Conservation (phyloP, 768 basidiomycete species). For the Rhodosporidiobolus sp. region DNA sequence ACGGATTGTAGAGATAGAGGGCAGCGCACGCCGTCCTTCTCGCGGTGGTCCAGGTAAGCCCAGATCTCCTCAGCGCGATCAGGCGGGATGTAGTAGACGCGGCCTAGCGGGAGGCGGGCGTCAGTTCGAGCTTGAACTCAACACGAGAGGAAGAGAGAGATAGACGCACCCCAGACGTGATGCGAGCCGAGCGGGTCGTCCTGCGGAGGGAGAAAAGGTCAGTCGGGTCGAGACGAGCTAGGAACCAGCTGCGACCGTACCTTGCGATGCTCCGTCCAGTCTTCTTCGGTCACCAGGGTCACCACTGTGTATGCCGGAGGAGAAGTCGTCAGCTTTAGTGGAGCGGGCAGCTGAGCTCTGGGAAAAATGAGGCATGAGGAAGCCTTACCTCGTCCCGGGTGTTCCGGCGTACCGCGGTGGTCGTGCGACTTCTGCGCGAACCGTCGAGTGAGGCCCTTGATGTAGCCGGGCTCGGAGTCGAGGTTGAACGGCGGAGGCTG, state of each 20-base stretch:
- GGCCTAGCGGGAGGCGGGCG: slow-evolving; percentile 55
- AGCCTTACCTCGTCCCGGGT: slow-evolving; percentile 34
- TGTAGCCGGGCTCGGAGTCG: slow-evolving; percentile 67
- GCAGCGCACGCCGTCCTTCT: slow-evolving; percentile 86
- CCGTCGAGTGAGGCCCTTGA: slow-evolving; percentile 84
- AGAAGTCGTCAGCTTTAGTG: not conserved
- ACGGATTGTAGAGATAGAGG: no score
- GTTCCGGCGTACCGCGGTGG: slow-evolving; percentile 84
- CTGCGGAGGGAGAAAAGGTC: slow-evolving; percentile 56
- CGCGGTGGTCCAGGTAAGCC: slow-evolving; percentile 29
- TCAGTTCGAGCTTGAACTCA: no score
- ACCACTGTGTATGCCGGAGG: slow-evolving; percentile 56
- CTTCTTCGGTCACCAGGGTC: slow-evolving; percentile 79
- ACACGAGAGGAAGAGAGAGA: not conserved
- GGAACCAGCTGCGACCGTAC: not conserved
- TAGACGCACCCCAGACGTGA: slow-evolving; percentile 70
- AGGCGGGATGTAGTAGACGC: slow-evolving; percentile 84
- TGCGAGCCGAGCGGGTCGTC: slow-evolving; percentile 54
- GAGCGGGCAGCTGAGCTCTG: not conserved
- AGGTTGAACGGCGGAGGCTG: slow-evolving; percentile 34
- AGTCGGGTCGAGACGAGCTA: not conserved
- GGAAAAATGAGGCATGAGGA: no score
- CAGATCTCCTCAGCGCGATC: slow-evolving; percentile 48
- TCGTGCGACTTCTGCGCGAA: slow-evolving; percentile 91
- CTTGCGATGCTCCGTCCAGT: slow-evolving; percentile 62